Percentiles rank a stretch among this genome's conserved stretches.
phyloP scores from a whole-genome alignment of 805 yeast species.

The Kodamaea lidongshanica region DNA sequence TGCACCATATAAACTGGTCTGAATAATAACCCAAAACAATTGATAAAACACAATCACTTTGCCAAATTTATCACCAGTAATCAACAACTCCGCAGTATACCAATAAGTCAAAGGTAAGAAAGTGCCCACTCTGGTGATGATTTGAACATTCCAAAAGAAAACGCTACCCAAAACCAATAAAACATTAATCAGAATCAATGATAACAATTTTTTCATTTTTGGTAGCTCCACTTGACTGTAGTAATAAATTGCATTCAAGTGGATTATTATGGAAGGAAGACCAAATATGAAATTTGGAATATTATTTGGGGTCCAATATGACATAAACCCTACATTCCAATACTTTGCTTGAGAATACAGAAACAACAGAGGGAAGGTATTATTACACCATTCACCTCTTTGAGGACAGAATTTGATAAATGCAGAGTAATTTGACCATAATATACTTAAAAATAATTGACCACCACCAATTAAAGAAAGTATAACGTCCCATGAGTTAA shows the following conservation, averaged over 20 bases:
- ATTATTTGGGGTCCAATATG: constrained; percentile 78
- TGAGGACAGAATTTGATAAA: constrained; percentile 60
- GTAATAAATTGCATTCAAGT: constrained; percentile 35
- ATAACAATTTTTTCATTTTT: constrained; percentile 21
- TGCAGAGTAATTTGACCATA: constrained; percentile 46
- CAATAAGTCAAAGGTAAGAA: constrained; percentile 73
- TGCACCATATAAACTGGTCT: constrained; percentile 69
- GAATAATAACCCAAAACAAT: constrained; percentile 59
- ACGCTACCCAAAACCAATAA: constrained; percentile 46
- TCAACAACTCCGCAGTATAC: constrained; percentile 47
- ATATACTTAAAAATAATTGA: constrained; percentile 41
- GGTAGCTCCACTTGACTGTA: constrained; percentile 32
- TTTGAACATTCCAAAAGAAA: constrained; percentile 77
- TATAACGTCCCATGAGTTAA: constrained; percentile 14
- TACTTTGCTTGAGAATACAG: constrained; percentile 69
- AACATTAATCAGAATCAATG: constrained; percentile 38
- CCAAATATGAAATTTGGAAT: constrained; percentile 79
- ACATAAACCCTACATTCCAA: constrained; percentile 80
- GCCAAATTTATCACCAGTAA: constrained; percentile 11
- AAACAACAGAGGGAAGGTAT: constrained; percentile 52
- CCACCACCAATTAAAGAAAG: constrained; percentile 51
- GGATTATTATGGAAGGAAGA: constrained; percentile 53
- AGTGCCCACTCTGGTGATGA: constrained; percentile 70
- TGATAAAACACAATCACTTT: constrained; percentile 37
- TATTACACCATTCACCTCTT: constrained; percentile 73